These are phyloP conservation scores for Lichtheimia corymbifera DNA, from an alignment of 371 early-diverging fungal species.

Conservation along the genomic window DNA sequence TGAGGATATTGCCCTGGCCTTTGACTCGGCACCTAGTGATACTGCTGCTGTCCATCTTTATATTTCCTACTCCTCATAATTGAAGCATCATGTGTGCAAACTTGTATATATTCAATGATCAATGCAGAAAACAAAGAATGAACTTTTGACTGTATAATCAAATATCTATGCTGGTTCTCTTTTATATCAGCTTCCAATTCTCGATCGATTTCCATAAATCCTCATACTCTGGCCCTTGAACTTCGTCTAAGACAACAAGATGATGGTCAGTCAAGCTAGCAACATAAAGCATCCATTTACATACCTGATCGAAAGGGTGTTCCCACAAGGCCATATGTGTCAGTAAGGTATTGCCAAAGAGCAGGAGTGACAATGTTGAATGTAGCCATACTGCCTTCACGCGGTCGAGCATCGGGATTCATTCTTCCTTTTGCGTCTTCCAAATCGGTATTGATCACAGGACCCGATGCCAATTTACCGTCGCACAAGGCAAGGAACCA, in stretches of 20 bases:
- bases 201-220: slow-evolving; percentile 31
- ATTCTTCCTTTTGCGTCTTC: slow-evolving; percentile 28
- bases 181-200: slow-evolving; percentile 38
- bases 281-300: neutral
- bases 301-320: slow-evolving; percentile 34
- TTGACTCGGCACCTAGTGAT: slow-evolving; percentile 52
- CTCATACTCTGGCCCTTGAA: slow-evolving; percentile 33
- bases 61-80: slow-evolving; percentile 6
- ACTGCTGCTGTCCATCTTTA: slow-evolving; percentile 18
- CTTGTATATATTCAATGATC: neutral
- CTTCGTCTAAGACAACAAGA: slow-evolving; percentile 23
- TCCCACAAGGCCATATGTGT: slow-evolving; percentile 42
- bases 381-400: slow-evolving; percentile 36
- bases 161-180: too few species aligned
- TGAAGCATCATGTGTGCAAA: neutral
- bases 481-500: slow-evolving; percentile 53
- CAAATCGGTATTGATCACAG: slow-evolving; percentile 34
- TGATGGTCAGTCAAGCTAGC: neutral
- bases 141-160: neutral
- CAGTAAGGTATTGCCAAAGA: slow-evolving; percentile 44
- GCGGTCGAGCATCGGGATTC: slow-evolving; percentile 34
- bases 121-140: neutral
- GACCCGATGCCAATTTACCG: slow-evolving; percentile 39
- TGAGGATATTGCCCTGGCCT: slow-evolving; percentile 83
- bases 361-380: slow-evolving; percentile 43